Base-by-base conservation (phyloP, 2,329 filamentous ascomycete species). In the Pyricularia grisea region DNA sequence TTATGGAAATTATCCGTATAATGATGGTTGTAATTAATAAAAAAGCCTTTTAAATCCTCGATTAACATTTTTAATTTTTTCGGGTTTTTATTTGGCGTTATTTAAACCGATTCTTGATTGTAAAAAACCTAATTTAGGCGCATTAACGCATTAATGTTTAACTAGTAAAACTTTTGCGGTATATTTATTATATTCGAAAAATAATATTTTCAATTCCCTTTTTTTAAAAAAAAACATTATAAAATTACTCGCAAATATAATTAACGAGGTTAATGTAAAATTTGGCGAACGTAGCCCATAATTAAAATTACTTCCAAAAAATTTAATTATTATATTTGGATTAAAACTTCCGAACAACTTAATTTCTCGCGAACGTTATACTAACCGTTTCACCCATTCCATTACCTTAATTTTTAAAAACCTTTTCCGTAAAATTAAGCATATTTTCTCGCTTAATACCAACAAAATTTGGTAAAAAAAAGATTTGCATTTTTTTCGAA, bases 291-390 rank as follows among this genome's bases (percentile, higher is more conserved):
- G 2, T 17, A 23, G 27, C 68, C 78, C 78, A 80, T 0, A 75
- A 76, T 30, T 70, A 33, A 69, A 73, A 77, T 68, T 80, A 77
- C 65, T 77, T 70, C 1, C 61, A 69, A 58, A 79, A 80, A 0
- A 79, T 14, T 78, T 75, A 3, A 71, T 71, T 3, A 79, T 71
- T 4, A 79, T 73, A 11, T 78, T 61, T 1, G 79, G 78, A 63
- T 78, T 78, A 70, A 74, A 79, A 0, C 74, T 75, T 4, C 79
- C 78, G 0, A 76, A 75, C 25, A 80, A 74, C 68, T 80, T 78
- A 7, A 77, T 73, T 6, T 78, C 78, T 3, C 75, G 71, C 6
- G 66, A 76, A 9, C 69, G 66, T 31, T 23, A 69, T 71, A 80
- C 76, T 2, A 76, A 25, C 0, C 64, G 11, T 65, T 73, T 73